Base-by-base conservation (phyloP, 306 rosid species). In the Pueraria montana region DNA sequence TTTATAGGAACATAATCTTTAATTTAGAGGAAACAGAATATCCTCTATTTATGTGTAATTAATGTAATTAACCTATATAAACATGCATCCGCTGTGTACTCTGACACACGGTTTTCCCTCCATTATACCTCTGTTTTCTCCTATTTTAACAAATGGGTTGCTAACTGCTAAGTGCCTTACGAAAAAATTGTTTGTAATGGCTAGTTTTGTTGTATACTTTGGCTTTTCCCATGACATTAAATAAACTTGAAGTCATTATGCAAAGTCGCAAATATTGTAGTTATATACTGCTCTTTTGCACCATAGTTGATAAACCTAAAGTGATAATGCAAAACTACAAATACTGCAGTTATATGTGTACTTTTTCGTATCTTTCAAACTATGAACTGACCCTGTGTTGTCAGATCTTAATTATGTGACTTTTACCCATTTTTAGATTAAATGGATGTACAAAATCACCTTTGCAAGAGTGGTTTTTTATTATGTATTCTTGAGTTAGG, bases 311-410 rank as follows among this genome's bases (percentile, higher is more conserved):
- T 59, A 59, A 59, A 11, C 63, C 26, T 61, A 10, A 58, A 4
- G 65, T 23, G 65, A 58, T 58, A 11, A 23, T 61, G 18, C 11
- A 61, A 61, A 61, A 26, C 67, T 61, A 26, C 10, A 5, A 24
- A 61, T 61, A 11, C 67, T 12, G 4, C 10, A 4, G 38, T 12
- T 24, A 24, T 24, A 24, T 13, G 32, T 61, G 38, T 61, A 1
- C 58, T 24, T 20, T 48, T 59, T 61, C 59, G 50, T 72, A 38
- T 83, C 49, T 27, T 73, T 78, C 52, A 74, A 40, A 56, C 53
- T 38, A 56, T 69, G 21, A 59, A 45, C 61, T 21, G 20, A 49
- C 72, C 18, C 23, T 18, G 6, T 73, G 11, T 61, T 67, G 71
- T 70, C 17, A 9, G 72, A 49, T 67, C 32, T 49, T 52, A 27